Conservation (phyloP, 1,139 yeast species). For the Suhomyces yuchorum region DNA sequence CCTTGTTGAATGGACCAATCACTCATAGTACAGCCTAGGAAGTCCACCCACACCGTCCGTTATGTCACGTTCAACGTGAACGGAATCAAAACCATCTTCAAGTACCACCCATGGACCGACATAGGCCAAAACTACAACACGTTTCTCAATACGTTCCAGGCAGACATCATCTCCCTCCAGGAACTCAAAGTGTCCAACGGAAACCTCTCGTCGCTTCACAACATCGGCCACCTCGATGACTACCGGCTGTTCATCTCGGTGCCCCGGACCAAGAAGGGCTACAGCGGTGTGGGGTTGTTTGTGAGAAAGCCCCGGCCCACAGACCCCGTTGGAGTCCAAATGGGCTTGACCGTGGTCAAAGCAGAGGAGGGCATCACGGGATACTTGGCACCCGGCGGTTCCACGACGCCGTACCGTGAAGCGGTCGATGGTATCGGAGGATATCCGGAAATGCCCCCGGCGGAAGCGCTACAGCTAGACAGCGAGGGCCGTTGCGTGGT, state of each 20-base stretch:
- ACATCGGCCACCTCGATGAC: constrained; percentile 58
- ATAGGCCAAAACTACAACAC: constrained; percentile 45
- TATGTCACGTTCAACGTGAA: constrained; percentile 81
- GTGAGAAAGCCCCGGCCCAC: constrained; percentile 51
- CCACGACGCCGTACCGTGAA: constrained; percentile 24
- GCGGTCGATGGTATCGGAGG: constrained; percentile 63
- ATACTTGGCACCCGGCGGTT: constrained; percentile 30
- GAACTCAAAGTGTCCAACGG: constrained; percentile 72
- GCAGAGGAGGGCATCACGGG: constrained; percentile 97
- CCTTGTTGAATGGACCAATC: not conserved
- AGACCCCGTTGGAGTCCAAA: constrained; percentile 40
- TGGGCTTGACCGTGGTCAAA: constrained; percentile 52
- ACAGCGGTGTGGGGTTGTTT: constrained; percentile 90
- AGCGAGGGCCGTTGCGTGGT: constrained; percentile 82
- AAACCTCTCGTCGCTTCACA: constrained; percentile 39
- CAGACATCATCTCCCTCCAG: constrained; percentile 80
- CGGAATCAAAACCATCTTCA: constrained; percentile 76
- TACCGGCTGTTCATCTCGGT: constrained; percentile 69
- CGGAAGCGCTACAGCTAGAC: constrained; percentile 56
- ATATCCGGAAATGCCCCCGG: constrained; percentile 51
- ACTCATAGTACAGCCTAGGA: not conserved
- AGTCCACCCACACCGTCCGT: constrained; percentile 29
- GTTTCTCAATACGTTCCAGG: constrained; percentile 58
- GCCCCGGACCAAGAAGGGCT: constrained; percentile 72
- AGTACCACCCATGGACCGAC: constrained; percentile 81